These are phyloP conservation scores for Lathyrus oleraceus DNA, from an alignment of 306 rosid species.

Conservation along the genomic window DNA sequence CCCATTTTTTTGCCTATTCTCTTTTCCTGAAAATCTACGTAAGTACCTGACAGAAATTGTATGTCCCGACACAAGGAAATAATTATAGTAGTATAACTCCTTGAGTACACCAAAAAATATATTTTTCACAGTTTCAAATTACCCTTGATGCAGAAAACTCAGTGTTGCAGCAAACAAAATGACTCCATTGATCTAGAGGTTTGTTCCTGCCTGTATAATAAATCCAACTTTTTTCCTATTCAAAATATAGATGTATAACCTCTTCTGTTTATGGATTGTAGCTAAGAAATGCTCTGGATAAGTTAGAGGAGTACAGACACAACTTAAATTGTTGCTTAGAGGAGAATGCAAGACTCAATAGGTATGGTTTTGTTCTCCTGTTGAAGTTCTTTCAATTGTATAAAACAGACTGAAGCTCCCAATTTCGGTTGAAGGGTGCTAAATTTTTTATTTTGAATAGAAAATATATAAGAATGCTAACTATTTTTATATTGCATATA, in stretches of 20 bases:
- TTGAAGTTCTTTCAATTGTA: slow-evolving; percentile 28
- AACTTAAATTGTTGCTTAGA: slow-evolving; percentile 76
- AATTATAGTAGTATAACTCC: slow-evolving; percentile 23
- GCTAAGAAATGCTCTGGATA: slow-evolving; percentile 58
- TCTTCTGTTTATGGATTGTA: slow-evolving; percentile 42
- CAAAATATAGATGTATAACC: slow-evolving; percentile 33
- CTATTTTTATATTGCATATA: slow-evolving; percentile 30
- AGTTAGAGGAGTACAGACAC: slow-evolving; percentile 72
- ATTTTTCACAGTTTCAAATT: slow-evolving; percentile 27
- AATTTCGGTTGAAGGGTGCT: slow-evolving; percentile 21
- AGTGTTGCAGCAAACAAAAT: slow-evolving; percentile 41
- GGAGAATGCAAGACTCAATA: slow-evolving; percentile 80
- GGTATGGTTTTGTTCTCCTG: slow-evolving; percentile 47
- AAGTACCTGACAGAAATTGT: not conserved
- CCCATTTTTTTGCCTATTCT: slow-evolving; percentile 5
- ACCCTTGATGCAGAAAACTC: slow-evolving; percentile 46
- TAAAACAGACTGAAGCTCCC: slow-evolving; percentile 21
- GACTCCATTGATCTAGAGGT: slow-evolving; percentile 56
- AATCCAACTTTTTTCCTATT: not conserved
- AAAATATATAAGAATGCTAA: not conserved
- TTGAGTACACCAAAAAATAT: not conserved
- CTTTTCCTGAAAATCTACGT: not conserved
- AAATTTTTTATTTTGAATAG: slow-evolving; percentile 8
- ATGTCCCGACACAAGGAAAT: slow-evolving; percentile 26
- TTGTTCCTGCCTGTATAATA: slow-evolving; percentile 28